Conservation (phyloP, 2,329 filamentous ascomycete species). For the Colletotrichum orchidophilum region DNA sequence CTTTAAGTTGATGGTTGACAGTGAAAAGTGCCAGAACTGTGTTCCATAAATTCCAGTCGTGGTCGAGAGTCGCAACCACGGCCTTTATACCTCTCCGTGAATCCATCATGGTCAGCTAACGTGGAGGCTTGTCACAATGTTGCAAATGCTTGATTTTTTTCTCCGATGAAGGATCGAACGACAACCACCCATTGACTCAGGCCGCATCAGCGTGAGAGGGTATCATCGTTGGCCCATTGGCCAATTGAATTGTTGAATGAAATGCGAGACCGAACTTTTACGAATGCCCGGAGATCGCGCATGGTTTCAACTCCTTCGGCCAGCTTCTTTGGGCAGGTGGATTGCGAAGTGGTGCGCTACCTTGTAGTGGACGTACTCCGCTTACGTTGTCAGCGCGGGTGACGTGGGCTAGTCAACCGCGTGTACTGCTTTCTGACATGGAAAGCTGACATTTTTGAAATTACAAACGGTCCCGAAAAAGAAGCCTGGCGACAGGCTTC, state of each 20-base stretch:
- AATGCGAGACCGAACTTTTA: not conserved
- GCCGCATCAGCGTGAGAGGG: not conserved
- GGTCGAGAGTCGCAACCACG: too few species aligned
- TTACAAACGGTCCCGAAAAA: not conserved
- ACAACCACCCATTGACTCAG: not conserved
- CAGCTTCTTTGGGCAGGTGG: slow-evolving; percentile 22
- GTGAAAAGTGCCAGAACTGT: not conserved
- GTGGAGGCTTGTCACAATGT: too few species aligned
- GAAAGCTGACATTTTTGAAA: not conserved
- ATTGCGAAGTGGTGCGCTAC: not conserved
- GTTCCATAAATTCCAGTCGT: too few species aligned
- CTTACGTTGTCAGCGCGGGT: not conserved
- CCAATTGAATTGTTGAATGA: not conserved
- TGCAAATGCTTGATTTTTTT: not conserved
- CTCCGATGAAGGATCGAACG: not conserved
- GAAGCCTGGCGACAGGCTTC: not conserved
- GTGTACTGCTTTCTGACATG: not conserved
- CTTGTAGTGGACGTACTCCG: not conserved
- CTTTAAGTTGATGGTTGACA: too few species aligned
- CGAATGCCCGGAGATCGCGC: not conserved
- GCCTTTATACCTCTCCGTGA: not conserved
- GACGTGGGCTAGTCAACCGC: not conserved
- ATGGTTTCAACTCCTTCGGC: not conserved
- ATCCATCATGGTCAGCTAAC: not conserved
- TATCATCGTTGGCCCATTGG: not conserved